Evolutionary conservation across 495 filamentous ascomycete genomes (phyloP), one percentile per base, ranked within the genome.

Genomic region (Penicillium fimorum): DNA sequence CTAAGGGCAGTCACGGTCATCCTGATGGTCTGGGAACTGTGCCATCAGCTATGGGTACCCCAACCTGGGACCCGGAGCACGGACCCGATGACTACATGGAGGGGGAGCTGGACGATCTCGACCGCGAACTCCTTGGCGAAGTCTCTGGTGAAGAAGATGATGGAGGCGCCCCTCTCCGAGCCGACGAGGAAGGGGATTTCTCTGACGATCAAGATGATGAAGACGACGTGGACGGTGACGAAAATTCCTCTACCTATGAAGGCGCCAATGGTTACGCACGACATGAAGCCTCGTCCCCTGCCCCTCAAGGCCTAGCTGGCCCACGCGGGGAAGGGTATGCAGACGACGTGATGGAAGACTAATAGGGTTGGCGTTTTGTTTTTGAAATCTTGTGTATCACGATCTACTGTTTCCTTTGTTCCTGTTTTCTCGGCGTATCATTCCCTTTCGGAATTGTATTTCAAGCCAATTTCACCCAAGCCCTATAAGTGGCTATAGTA

Each of bases 61-160:
- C 67, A 8, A 58, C 54, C 25, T 69, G 64, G 49, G 64, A 67
- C 43, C 59, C 54, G 3, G 62, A 64, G 43, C 45, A 58, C 38
- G 64, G 47, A 22, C 63, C 63, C 27, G 64, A 65, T 5, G 69
- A 70, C 22, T 70, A 74, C 42, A 53, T 72, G 9, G 71, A 76
- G 29, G 72, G 67, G 12, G 78, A 81, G 48, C 67, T 81, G 11
- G 79, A 82, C 52, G 79, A 82, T 50, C 70, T 80, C 13, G 79
- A 82, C 51, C 73, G 78, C 20, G 79, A 80, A 55, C 65, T 79
- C 11, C 70, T 80, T 4, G 78, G 77, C 41, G 79, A 82, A 55
- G 77, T 55, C 15, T 74, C 76, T 17, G 75, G 71, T 6, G 76
- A 78, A 4, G 76, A 80, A 22, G 73, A 76, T 18, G 67, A 52